Conservation (phyloP, 2,329 filamentous ascomycete genomes). For the Xylaria sp. region DNA sequence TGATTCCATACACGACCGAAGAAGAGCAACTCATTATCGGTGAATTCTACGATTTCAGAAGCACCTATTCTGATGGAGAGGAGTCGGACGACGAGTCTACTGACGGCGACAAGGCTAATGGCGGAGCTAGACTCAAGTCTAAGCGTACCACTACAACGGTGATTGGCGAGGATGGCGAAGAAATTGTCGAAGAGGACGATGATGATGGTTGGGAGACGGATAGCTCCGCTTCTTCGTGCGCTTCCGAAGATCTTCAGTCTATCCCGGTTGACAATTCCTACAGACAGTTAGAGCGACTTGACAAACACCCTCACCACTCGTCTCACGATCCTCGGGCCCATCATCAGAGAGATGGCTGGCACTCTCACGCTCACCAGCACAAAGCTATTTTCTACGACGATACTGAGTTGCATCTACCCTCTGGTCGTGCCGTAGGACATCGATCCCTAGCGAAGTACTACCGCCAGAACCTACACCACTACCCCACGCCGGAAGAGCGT, state of each 20-base stretch:
- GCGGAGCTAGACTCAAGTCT: constrained; percentile 66
- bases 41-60: constrained; percentile 94
- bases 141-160: constrained; percentile 49
- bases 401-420: constrained; percentile 87
- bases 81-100: constrained; percentile 52
- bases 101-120: constrained; percentile 45
- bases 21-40: constrained; percentile 90
- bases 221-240: constrained; percentile 79
- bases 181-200: constrained; percentile 57
- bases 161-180: constrained; percentile 48
- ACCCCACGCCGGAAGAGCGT: constrained; percentile 74
- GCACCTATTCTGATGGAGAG: constrained; percentile 83
- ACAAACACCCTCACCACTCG: constrained; percentile 70
- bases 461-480: constrained; percentile 83
- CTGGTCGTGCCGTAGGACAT: constrained; percentile 83
- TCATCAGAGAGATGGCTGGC: constrained; percentile 69
- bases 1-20: constrained; percentile 85
- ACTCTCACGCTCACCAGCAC: constrained; percentile 75
- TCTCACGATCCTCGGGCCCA: constrained; percentile 66
- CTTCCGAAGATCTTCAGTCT: constrained; percentile 75
- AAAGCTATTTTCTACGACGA: constrained; percentile 85
- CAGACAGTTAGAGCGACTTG: constrained; percentile 66
- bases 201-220: constrained; percentile 96
- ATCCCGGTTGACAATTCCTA: constrained; percentile 69
- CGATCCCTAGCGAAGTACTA: constrained; percentile 83